Base-by-base conservation (phyloP, 495 filamentous ascomycete genomes). In the Amphirosellinia nigrospora region DNA sequence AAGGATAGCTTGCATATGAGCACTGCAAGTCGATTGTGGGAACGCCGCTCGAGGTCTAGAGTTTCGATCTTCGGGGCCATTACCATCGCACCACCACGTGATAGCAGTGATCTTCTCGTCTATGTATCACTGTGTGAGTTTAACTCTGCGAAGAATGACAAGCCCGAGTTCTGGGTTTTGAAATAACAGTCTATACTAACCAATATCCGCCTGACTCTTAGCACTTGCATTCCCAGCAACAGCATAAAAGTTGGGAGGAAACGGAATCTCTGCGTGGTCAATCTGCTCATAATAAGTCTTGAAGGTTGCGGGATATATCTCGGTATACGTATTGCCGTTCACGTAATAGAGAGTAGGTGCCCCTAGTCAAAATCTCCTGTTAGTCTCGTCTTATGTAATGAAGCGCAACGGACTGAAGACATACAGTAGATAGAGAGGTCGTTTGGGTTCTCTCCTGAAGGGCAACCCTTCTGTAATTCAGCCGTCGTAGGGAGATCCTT, bases 221-320 rank as follows among this genome's bases (percentile, higher is more conserved):
- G 77, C 78, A 45, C 46, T 70, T 23, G 78, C 78, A 52, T 81
- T 81, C 50, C 79, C 79, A 9, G 79, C 79, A 1, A 81, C 73
- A 64, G 74, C 73, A 66, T 74, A 65, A 46, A 79, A 76, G 70
- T 89, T 83, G 62, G 83, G 86, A 36, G 89, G 75, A 82, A 91
- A 94, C 55, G 91, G 91, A 71, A 94, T 90, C 86, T 93, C 92
- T 78, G 91, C 92, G 80, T 92, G 92, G 75, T 92, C 89, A 71
- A 94, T 93, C 84, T 93, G 91, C 75, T 94, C 92, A 64, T 81
- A 81, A 69, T 79, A 79, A 11, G 79, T 81, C 70, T 76, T 81
- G 72, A 81, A 81, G 10, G 75, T 81, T n/a, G 70, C 73, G 0
- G 78, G 78, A 69, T 81, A 78, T 73, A 81, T 76, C 66, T 81